Conservation (phyloP, 768 basidiomycete species). For the Boletus huronensis region DNA sequence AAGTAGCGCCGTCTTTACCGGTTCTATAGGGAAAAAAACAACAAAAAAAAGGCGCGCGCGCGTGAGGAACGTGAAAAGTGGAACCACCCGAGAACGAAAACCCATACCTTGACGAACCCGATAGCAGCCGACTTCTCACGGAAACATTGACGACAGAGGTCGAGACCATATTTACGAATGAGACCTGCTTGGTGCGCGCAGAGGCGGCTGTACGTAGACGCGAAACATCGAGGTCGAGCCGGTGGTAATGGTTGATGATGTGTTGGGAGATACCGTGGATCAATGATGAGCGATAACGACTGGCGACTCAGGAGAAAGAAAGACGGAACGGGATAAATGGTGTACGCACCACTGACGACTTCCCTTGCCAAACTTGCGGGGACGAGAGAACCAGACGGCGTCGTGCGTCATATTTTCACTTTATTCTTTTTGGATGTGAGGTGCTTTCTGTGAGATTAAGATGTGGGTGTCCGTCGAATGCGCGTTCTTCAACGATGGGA, state of each 20-base stretch:
- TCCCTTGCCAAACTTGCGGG: slow-evolving; percentile 93
- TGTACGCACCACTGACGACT: slow-evolving; percentile 65
- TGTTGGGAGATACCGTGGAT: not conserved
- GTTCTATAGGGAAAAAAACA: not conserved
- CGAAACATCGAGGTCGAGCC: not conserved
- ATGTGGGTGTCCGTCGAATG: not conserved
- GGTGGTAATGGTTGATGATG: not conserved
- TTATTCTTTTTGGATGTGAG: slow-evolving; percentile 30
- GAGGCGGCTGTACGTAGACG: slow-evolving; percentile 61
- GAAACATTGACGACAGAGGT: slow-evolving; percentile 98
- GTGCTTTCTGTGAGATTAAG: not conserved
- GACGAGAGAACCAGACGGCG: slow-evolving; percentile 96
- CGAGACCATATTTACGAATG: slow-evolving; percentile 95
- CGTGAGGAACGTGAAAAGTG: not conserved
- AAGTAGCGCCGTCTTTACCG: not conserved
- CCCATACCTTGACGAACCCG: slow-evolving; percentile 86
- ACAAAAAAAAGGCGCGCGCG: not conserved
- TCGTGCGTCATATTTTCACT: slow-evolving; percentile 98
- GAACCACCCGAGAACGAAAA: too few relatives aligned
- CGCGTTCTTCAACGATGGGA: not conserved
- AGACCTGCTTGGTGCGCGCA: slow-evolving; percentile 97
- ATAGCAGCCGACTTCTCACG: slow-evolving; percentile 92
- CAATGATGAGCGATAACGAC: too few relatives aligned
- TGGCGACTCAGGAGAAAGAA: not conserved
- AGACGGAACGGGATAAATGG: not conserved